Evolutionary conservation across 1,139 yeast species (phyloP), one percentile per base, ranked within the genome.

Genomic region (Magnusiomyces sp.): DNA sequence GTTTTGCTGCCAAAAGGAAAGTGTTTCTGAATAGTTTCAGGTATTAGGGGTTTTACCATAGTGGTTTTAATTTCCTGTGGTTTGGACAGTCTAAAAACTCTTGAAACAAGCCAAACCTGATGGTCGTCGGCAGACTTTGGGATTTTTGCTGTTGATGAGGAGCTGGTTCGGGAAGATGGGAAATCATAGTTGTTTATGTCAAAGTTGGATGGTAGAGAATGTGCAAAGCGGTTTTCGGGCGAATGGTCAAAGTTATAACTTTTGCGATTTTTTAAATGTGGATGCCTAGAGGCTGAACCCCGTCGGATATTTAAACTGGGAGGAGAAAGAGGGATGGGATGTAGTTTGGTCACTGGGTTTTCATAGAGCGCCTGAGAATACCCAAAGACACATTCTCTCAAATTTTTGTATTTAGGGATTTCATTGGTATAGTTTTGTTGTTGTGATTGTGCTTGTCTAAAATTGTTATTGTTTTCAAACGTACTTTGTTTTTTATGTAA

Each of bases 281-380:
- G 4, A 23, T 7, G 7, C 7, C 7, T 23, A 7, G 29, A 23
- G 7, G 29, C 29, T 23, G 29, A 23, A 5, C 29, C 29, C 29
- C 29, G 29, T 23, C 29, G 29, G 29, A 23, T 23, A 5, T 23
- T 23, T 23, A 7, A 23, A 23, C 29, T 23, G 33, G 31, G 29
- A 5, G 31, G 29, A 5, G 43, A 14, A n/a, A 45, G 19, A 4
- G 51, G 51, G n/a, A 49, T 34, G 1, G 49, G 49, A 17, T 49
- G 51, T n/a, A 49, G 44, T 39, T 49, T 49, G 3, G 51, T 49
- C 10, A 45, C 32, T 6, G 51, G 51, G 27, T 47, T 49, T 3
- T 39, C 29, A 38, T 49, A 45, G 27, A 33, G 39, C 17, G 46
- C 45, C 14, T 42, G 47, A 0, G 48, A 45, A 6, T 41, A 40